A percentile compares a stretch with the other conserved stretches of the same genome.
These are phyloP conservation scores for Phialophora verrucosa DNA, from an alignment of 2,329 filamentous ascomycete genomes.

Conservation along the genomic window DNA sequence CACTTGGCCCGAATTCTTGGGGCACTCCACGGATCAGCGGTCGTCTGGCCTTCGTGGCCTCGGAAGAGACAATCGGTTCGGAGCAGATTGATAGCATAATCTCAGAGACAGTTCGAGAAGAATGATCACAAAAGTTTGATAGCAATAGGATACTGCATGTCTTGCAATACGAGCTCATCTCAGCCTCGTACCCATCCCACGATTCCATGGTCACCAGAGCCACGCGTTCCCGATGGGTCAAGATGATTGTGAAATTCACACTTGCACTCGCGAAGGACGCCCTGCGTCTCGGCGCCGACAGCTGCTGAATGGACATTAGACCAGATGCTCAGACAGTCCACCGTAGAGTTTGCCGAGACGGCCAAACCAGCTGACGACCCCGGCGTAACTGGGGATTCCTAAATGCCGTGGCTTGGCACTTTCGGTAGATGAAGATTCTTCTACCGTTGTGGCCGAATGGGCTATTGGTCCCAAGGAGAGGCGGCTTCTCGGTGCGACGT, in stretches of 20 bases:
- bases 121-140: too few relatives aligned
- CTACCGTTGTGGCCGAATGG: neutral
- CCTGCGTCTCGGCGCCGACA: too few relatives aligned
- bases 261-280: neutral
- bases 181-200: neutral
- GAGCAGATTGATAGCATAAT: neutral
- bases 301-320: too few relatives aligned
- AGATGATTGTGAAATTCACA: too few relatives aligned
- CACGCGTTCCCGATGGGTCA: neutral
- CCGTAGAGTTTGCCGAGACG: too few relatives aligned
- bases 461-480: neutral
- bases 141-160: too few relatives aligned
- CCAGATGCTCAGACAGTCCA: too few relatives aligned
- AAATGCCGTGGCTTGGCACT: slow-evolving; percentile 1
- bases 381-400: neutral
- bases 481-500: neutral
- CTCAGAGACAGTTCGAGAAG: neutral
- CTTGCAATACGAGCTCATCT: neutral
- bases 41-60: neutral
- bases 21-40: too few relatives aligned
- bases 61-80: neutral
- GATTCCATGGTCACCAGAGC: too few relatives aligned
- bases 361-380: neutral
- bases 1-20: neutral
- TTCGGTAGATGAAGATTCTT: neutral